Evolutionary conservation across 164 flowering plant genomes (phyloP).

Genomic region (Kalanchoe fedtschenkoi): DNA sequence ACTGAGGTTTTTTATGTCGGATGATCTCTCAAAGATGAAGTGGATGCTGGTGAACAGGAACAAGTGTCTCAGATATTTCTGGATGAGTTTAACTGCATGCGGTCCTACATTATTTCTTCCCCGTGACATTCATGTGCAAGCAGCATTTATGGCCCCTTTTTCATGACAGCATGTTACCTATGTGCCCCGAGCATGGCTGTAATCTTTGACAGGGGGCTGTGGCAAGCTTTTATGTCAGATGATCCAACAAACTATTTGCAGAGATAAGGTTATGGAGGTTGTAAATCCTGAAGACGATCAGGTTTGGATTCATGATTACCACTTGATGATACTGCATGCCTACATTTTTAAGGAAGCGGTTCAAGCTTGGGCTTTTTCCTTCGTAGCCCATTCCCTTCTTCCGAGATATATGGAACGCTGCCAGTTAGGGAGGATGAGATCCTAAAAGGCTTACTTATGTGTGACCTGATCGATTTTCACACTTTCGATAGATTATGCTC

Average conservation of each 20-base stretch:
- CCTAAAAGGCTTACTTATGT: constrained; percentile 15
- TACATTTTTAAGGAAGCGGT: constrained; percentile 17
- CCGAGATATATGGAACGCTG: constrained; percentile 16
- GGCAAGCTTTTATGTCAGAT: constrained; percentile 30
- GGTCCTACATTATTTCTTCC: constrained; percentile 26
- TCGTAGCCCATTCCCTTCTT: constrained; percentile 16
- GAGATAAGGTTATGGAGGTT: constrained; percentile 23
- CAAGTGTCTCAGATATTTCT: constrained; percentile 19
- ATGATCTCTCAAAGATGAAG: constrained; percentile 12
- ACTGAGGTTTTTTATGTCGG: constrained; percentile 13
- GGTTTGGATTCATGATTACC: constrained; percentile 13
- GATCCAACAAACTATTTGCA: constrained; percentile 24
- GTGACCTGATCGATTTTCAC: constrained; percentile 12
- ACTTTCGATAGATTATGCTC: constrained; percentile 12
- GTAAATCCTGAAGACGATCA: constrained; percentile 13
- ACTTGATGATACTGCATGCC: constrained; percentile 13
- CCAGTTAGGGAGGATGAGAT: constrained; percentile 20
- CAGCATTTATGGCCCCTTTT: constrained; percentile 17
- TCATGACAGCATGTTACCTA: constrained; percentile 22
- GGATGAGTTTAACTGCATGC: constrained; percentile 20
- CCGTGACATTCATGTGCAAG: constrained; percentile 18
- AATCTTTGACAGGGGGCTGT: constrained; percentile 14
- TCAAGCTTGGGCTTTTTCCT: constrained; percentile 15
- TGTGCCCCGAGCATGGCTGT: constrained; percentile 23
- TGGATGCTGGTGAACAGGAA: constrained; percentile 15